Base-by-base conservation (phyloP, 2,329 filamentous ascomycete genomes). In the Chalara sp. region DNA sequence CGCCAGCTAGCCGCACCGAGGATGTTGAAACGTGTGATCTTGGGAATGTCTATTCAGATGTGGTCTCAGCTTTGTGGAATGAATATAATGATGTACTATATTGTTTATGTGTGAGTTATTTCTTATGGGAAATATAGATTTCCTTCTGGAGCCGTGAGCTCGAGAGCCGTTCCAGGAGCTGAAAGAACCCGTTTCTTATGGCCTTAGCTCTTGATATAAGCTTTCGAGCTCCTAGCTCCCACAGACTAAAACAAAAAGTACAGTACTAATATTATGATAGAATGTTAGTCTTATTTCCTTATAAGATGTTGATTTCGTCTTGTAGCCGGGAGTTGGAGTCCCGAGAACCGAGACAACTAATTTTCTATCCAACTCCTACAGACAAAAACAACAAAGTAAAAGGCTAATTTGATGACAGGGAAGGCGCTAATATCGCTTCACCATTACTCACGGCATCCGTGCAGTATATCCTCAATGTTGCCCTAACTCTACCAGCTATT, bases 391-490 rank as follows among this genome's bases (percentile, higher is more conserved):
- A 21, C 21, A 21, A 21, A 21, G 21, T 21, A 21, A 21, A 21
- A 21, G 21, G 21, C 21, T 21, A 88, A 87, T 60, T 82, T 80
- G 30, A 84, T 81, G 84, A 87, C 63, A 74, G 89, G 85, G 82
- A 84, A 32, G 84, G 83, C 6, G 61, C 61, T n/a, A 70, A 67
- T 1, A 78, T 76, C 6, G 73, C 81, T 55, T 76, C 74, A 46
- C 76, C 80, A 32, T 74, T 89, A 7, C 67, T 87, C 39, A 78
- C 84, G 3, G 84, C 82, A 30, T 81, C 79, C 11, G 86, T 88
- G 53, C 81, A 87, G 62, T 88, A 87, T 64, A 76, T 90, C 57
- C 86, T 92, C 70, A 91, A 91, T 65, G 87, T 92, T 1, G 51
- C 82, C 46, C 86, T 89, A 78, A 91, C 88, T 0, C 67, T 91